Conservation (phyloP, 1,139 yeast species). For the Kodamaea derodonti region DNA sequence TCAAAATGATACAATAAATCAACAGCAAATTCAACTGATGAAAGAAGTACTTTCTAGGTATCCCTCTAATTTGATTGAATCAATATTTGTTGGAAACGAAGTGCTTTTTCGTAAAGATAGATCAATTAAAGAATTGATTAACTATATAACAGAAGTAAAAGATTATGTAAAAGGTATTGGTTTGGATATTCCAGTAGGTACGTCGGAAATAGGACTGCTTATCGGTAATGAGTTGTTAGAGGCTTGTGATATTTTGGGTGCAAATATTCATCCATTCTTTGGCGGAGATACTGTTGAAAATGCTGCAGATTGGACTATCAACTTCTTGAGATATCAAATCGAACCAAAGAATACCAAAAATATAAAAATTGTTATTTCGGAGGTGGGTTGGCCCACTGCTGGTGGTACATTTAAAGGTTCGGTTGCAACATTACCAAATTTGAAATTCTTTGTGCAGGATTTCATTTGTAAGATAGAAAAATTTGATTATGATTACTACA, state of each 20-base stretch:
- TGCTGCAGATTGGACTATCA: constrained; percentile 53
- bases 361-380: constrained; percentile 47
- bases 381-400: constrained; percentile 76
- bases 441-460: constrained; percentile 45
- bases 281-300: constrained; percentile 51
- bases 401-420: constrained; percentile 52
- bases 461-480: constrained; percentile 50
- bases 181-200: constrained; percentile 47
- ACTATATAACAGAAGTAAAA: constrained; percentile 42
- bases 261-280: constrained; percentile 67
- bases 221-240: constrained; percentile 32
- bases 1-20: constrained; percentile 33
- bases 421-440: constrained; percentile 40
- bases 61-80: constrained; percentile 47
- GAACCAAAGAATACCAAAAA: constrained; percentile 21
- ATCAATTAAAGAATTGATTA: constrained; percentile 31
- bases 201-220: constrained; percentile 51
- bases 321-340: constrained; percentile 44
- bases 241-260: constrained; percentile 55
- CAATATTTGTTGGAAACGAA: constrained; percentile 61
- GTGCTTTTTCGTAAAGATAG: constrained; percentile 55
- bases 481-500: constrained; percentile 49
- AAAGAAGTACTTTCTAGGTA: constrained; percentile 37
- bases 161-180: constrained; percentile 31
- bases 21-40: constrained; percentile 42